phyloP scores from a whole-genome alignment of 495 filamentous ascomycete genomes.

The Podospora pseudopauciseta region DNA sequence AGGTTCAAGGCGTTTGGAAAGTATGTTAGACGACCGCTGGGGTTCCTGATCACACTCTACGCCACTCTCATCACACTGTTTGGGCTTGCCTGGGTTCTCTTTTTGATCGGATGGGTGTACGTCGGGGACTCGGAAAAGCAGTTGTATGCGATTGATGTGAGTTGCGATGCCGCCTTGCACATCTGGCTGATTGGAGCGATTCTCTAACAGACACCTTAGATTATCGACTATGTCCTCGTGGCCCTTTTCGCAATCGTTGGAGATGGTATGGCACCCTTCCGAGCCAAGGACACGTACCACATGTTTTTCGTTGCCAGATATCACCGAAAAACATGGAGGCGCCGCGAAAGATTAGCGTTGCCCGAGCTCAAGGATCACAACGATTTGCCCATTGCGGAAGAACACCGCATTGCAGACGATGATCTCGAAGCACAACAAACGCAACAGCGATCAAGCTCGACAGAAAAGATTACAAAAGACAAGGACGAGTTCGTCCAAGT shows the following conservation, averaged over 20 bases:
- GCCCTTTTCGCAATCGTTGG: constrained; percentile 75
- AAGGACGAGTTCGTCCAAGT: constrained; percentile 52
- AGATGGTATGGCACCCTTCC: constrained; percentile 72
- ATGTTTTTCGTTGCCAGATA: constrained; percentile 65
- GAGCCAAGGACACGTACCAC: constrained; percentile 75
- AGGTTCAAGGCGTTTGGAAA: constrained; percentile 70
- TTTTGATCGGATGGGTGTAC: constrained; percentile 83
- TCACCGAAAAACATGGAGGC: constrained; percentile 66
- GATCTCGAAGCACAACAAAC: not conserved
- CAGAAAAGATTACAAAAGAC: constrained; percentile 31
- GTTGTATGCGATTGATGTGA: constrained; percentile 59
- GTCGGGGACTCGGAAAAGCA: constrained; percentile 58
- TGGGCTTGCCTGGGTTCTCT: constrained; percentile 78
- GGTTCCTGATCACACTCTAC: constrained; percentile 73
- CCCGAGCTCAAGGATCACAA: constrained; percentile 66
- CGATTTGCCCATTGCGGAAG: constrained; percentile 51
- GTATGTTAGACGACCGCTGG: constrained; percentile 68
- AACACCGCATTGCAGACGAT: not conserved
- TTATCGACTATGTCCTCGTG: constrained; percentile 75
- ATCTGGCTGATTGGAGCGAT: not conserved
- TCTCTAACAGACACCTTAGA: not conserved
- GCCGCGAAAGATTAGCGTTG: constrained; percentile 59
- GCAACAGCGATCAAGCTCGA: not conserved
- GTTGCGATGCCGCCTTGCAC: not conserved
- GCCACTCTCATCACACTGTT: constrained; percentile 78